phyloP scores from a whole-genome alignment of 2,329 filamentous ascomycete genomes.

The Colletotrichum sp. region DNA sequence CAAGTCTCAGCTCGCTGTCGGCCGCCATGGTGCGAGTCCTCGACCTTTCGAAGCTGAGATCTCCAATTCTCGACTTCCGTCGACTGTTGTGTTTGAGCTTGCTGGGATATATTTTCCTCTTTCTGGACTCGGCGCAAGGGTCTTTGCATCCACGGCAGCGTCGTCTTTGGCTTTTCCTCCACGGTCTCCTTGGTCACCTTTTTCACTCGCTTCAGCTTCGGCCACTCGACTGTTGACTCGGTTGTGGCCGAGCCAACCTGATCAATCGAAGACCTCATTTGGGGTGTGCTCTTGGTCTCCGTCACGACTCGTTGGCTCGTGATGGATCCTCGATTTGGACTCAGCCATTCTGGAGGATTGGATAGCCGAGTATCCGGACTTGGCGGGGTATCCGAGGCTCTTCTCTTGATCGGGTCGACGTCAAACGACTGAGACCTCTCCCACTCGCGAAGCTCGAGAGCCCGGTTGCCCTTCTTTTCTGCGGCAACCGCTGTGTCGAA shows the following conservation, averaged over 20 bases:
- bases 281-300: not conserved
- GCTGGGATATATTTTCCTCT: conserved; percentile 6
- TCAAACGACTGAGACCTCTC: conserved; percentile 5
- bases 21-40: not conserved
- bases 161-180: not conserved
- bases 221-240: conserved; percentile 2
- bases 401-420: conserved; percentile 9
- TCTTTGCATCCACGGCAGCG: conserved; percentile 6
- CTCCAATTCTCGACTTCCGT: conserved; percentile 3
- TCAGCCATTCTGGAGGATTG: not conserved
- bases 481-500: not conserved
- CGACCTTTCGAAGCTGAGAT: conserved; percentile 2
- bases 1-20: not conserved
- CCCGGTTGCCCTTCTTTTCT: not conserved
- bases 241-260: not conserved
- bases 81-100: not conserved
- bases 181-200: not conserved
- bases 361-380: not conserved
- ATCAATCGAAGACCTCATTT: not conserved
- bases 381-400: not conserved
- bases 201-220: conserved; percentile 14
- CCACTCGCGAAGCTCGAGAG: not conserved
- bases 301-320: not conserved
- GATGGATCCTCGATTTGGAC: not conserved
- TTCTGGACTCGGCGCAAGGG: conserved; percentile 13